phyloP scores from a whole-genome alignment of 495 filamentous ascomycete species.

The Neurospora sp. region DNA sequence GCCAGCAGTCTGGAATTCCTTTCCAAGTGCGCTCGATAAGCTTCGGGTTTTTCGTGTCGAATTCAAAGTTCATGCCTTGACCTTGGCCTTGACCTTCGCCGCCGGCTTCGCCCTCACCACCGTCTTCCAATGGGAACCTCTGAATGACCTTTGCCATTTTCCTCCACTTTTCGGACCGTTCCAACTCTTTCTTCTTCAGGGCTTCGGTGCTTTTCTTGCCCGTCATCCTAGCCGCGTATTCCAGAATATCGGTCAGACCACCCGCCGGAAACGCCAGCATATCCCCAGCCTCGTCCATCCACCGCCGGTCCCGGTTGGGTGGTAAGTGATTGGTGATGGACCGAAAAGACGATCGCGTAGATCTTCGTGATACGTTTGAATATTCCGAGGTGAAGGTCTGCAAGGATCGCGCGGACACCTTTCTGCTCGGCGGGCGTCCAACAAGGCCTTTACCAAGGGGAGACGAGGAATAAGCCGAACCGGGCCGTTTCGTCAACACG shows the following conservation, averaged over 20 bases:
- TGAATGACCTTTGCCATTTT: slow-evolving; percentile 79
- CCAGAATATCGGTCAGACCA: slow-evolving; percentile 49
- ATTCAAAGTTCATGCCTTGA: slow-evolving; percentile 82
- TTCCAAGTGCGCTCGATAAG: slow-evolving; percentile 92
- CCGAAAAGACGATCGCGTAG: slow-evolving; percentile 44
- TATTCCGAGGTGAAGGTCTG: slow-evolving; percentile 39
- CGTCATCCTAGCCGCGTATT: slow-evolving; percentile 41
- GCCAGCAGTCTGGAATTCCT: slow-evolving; percentile 94
- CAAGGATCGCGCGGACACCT: slow-evolving; percentile 42
- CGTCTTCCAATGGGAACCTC: slow-evolving; percentile 17
- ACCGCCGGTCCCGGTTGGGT: slow-evolving; percentile 61
- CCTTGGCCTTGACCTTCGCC: slow-evolving; percentile 32
- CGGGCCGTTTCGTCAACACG: slow-evolving; percentile 30
- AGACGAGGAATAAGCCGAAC: slow-evolving; percentile 28
- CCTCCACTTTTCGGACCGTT: slow-evolving; percentile 86
- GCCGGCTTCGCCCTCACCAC: not conserved
- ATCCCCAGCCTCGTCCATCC: slow-evolving; percentile 76
- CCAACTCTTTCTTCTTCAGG: slow-evolving; percentile 68
- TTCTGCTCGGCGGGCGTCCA: slow-evolving; percentile 31
- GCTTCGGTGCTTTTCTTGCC: slow-evolving; percentile 43
- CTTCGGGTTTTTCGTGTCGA: slow-evolving; percentile 75
- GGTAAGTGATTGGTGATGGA: slow-evolving; percentile 66
- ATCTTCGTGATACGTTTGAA: slow-evolving; percentile 46
- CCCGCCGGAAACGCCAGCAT: slow-evolving; percentile 70
- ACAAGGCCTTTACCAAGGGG: slow-evolving; percentile 15